Evolutionary conservation across 805 yeast species (phyloP).

Genomic region (Wickerhamomyces chambardii): DNA sequence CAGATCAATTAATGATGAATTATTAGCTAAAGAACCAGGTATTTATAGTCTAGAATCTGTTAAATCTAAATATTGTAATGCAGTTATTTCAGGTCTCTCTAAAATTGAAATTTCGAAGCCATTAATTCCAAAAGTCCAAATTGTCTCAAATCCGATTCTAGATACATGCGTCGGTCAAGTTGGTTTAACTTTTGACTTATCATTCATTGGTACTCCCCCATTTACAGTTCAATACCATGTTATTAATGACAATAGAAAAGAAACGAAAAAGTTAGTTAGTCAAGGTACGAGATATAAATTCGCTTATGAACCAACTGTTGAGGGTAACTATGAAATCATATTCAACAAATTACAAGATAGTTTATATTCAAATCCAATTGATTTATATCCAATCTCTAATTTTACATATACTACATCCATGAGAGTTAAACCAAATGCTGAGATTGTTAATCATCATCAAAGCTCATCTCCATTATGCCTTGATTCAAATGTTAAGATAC

Average conservation of each 20-base stretch:
- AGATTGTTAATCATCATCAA: slow-evolving; percentile 8
- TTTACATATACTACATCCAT: slow-evolving; percentile 61
- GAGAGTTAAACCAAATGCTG: slow-evolving; percentile 59
- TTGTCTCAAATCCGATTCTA: slow-evolving; percentile 41
- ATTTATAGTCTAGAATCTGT: slow-evolving; percentile 46
- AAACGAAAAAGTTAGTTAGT: slow-evolving; percentile 26
- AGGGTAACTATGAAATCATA: slow-evolving; percentile 73
- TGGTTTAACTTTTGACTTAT: slow-evolving; percentile 69
- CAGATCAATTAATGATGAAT: slow-evolving; percentile 19
- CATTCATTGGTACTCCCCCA: slow-evolving; percentile 73
- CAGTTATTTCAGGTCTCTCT: slow-evolving; percentile 50
- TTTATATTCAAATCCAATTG: slow-evolving; percentile 38
- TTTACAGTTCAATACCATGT: slow-evolving; percentile 56
- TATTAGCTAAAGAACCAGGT: slow-evolving; percentile 53
- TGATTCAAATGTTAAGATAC: slow-evolving; percentile 35
- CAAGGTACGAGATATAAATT: slow-evolving; percentile 43
- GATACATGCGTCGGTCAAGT: slow-evolving; percentile 92
- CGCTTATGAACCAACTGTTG: slow-evolving; percentile 66
- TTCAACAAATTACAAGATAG: slow-evolving; percentile 60
- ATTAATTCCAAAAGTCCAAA: slow-evolving; percentile 38
- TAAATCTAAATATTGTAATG: slow-evolving; percentile 55
- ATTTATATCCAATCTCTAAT: slow-evolving; percentile 23
- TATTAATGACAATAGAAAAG: slow-evolving; percentile 24
- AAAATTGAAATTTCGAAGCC: slow-evolving; percentile 48
- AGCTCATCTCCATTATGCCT: slow-evolving; percentile 28